Percentiles rank a stretch among this genome's conserved stretches.
Conservation (phyloP, 2,329 filamentous ascomycete species). For the Cyphellophora attinorum region DNA sequence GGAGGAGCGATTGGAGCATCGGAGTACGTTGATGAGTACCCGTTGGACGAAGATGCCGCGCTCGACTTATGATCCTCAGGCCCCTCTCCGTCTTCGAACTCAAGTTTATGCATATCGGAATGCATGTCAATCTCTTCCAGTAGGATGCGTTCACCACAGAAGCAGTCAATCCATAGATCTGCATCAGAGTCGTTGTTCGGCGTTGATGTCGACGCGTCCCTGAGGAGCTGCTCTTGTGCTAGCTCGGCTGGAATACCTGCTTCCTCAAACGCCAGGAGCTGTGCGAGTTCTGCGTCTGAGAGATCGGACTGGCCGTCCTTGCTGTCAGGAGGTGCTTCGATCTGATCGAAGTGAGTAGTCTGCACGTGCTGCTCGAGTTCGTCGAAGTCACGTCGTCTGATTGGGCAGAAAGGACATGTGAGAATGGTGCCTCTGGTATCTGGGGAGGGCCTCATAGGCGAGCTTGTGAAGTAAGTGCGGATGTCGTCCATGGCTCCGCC, state of each 20-base stretch:
- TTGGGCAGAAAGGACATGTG: slow-evolving; percentile 10
- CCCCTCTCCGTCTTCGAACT: not conserved
- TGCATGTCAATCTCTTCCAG: slow-evolving; percentile 47
- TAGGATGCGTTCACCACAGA: slow-evolving; percentile 50
- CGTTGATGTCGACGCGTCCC: too few species aligned
- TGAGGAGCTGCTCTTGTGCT: slow-evolving; percentile 10
- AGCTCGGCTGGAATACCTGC: slow-evolving; percentile 15
- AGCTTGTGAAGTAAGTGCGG: not conserved
- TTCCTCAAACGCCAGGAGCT: slow-evolving; percentile 16
- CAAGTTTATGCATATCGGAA: slow-evolving; percentile 44
- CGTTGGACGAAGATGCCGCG: too few species aligned
- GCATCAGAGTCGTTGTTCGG: slow-evolving; percentile 2
- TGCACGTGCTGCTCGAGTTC: slow-evolving; percentile 9
- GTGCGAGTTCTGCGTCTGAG: slow-evolving; percentile 13
- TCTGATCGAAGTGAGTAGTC: slow-evolving; percentile 5
- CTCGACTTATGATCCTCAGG: too few species aligned
- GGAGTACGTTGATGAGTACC: too few species aligned
- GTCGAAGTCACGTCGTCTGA: slow-evolving; percentile 8
- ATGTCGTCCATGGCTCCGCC: not conserved
- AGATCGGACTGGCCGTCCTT: not conserved
- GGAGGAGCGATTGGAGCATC: too few species aligned
- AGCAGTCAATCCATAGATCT: slow-evolving; percentile 11
- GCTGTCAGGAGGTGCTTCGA: not conserved
- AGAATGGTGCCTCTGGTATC: slow-evolving; percentile 4
- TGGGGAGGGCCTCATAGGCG: not conserved